Conservation (phyloP, 139 green algal species). For the Chlorella sp. region DNA sequence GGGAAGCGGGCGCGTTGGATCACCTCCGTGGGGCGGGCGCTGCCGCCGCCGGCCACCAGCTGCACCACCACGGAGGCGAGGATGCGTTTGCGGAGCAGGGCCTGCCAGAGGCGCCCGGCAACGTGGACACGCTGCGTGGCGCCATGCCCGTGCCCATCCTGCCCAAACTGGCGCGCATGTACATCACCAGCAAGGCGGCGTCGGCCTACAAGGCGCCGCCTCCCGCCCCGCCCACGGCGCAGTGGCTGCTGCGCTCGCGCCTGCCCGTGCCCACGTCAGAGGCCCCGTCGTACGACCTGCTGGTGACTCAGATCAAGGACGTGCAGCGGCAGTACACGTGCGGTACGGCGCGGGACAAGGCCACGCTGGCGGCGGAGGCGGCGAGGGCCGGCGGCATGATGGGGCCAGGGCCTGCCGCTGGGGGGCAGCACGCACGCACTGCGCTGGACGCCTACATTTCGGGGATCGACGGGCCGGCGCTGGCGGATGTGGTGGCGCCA, state of each 20-base stretch:
- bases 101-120: background rate
- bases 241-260: slow-evolving; percentile 22
- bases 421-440: too few species aligned
- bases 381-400: background rate
- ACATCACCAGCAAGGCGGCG: slow-evolving; percentile 18
- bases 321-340: slow-evolving; percentile 45
- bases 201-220: slow-evolving; percentile 13
- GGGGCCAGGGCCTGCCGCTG: too few species aligned
- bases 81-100: background rate
- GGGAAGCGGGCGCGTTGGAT: too few species aligned
- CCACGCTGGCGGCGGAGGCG: background rate
- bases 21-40: too few species aligned
- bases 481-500: slow-evolving; percentile 29
- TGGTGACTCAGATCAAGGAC: slow-evolving; percentile 25
- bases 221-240: slow-evolving; percentile 20
- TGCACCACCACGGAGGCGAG: background rate
- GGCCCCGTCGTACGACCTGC: background rate
- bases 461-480: slow-evolving; percentile 29
- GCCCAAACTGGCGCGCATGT: slow-evolving; percentile 18
- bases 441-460: slow-evolving; percentile 22
- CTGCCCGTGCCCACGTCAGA: background rate
- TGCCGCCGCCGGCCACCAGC: background rate
- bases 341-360: background rate
- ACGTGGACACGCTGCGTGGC: background rate
- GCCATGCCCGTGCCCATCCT: slow-evolving; percentile 19